Percentiles rank a stretch among this genome's conserved stretches.
Evolutionary conservation across 1,284 basidiomycete genomes (phyloP).

Genomic region (Moesziomyces sp.): DNA sequence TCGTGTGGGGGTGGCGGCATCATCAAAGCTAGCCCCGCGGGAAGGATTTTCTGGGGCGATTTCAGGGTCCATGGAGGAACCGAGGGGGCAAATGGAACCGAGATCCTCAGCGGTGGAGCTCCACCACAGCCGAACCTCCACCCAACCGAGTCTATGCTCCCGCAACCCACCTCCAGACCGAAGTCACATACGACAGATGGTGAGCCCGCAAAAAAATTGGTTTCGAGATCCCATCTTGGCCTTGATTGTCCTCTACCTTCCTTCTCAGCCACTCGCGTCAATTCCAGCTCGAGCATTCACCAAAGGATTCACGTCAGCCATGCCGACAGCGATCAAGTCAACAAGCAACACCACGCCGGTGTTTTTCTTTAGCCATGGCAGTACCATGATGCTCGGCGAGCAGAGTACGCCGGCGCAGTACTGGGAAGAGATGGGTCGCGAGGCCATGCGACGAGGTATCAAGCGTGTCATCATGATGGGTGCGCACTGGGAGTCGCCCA

Average conservation of each 20-base stretch:
- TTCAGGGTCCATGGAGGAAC: neutral
- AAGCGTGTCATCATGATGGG: constrained; percentile 60
- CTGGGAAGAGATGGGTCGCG: constrained; percentile 57
- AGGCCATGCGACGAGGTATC: constrained; percentile 53
- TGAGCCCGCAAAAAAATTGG: too few species aligned
- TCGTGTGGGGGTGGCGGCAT: neutral
- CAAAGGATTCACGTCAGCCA: neutral
- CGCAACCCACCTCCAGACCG: too few species aligned
- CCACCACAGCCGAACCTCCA: neutral
- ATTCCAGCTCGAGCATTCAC: neutral
- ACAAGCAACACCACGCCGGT: constrained; percentile 20
- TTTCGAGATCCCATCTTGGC: too few species aligned
- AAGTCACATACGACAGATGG: too few species aligned
- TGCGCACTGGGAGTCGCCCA: constrained; percentile 56
- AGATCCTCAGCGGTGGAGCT: neutral
- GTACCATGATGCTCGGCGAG: constrained; percentile 56
- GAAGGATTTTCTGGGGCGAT: neutral
- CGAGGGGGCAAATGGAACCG: neutral
- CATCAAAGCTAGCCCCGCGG: too few species aligned
- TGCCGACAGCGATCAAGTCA: constrained; percentile 20
- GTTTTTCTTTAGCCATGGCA: constrained; percentile 53
- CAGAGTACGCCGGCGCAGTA: constrained; percentile 49
- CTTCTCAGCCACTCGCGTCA: neutral
- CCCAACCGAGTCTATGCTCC: neutral
- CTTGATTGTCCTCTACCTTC: neutral